Evolutionary conservation across 2,329 filamentous ascomycete species (phyloP), one percentile per base, ranked within the genome.

Genomic region (Lithohypha guttulata): DNA sequence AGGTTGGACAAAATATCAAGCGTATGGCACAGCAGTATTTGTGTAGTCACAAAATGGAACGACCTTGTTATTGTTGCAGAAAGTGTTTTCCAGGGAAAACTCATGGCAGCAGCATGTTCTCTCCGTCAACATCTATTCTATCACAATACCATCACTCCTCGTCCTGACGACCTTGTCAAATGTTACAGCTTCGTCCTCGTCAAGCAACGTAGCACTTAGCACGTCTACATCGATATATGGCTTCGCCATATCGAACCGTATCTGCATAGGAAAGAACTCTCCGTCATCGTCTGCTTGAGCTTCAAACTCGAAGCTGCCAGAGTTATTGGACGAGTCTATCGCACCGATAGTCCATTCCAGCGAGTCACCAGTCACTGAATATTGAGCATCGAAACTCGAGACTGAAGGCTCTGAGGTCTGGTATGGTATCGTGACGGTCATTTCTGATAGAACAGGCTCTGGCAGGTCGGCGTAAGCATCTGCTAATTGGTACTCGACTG

Each of bases 231-330:
- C 85, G 35, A 96, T 74, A 60, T 84, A 94, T 19, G 91, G 89
- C 42, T 73, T 76, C 28, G 77, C 73, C 72, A 93, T 95, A 47
- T 76, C 79, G 64, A 98, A 98, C 39, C 79, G 75, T 44, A 96
- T 79, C 39, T 75, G 81, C 87, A 98, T 96, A 1, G 91, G 91
- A 77, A 98, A 98, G 68, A 96, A 96, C 53, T 95, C 87, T 41
- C 84, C 80, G 58, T 96, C 91, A 50, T 87, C 84, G 40, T 78
- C 75, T 8, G 84, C 84, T 59, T 84, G 78, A 1, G 86, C 85
- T 62, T 96, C 91, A 51, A 98, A 96, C 60, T 98, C 91, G 55
- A 98, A 96, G 32, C 83, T 81, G 13, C 91, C 91, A 27, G 70
- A 86, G 13, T 79, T 65, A 58, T 91, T 94, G 42, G 80, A 79